Evolutionary conservation across 2,329 filamentous ascomycete genomes (phyloP).

Genomic region (Cordyceps fumosorosea): DNA sequence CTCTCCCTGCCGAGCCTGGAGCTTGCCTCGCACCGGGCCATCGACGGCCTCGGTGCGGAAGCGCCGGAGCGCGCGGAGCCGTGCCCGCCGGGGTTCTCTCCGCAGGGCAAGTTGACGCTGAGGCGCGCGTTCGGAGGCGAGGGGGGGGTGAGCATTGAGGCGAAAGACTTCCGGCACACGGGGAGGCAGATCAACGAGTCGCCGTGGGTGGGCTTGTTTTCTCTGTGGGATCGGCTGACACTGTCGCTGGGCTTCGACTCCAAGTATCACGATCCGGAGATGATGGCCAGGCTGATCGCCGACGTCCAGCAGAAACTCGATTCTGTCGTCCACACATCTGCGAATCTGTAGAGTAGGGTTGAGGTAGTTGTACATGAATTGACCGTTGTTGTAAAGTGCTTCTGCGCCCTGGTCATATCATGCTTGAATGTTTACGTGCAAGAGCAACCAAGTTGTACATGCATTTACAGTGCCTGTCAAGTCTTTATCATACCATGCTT

Average conservation of each 20-base stretch:
- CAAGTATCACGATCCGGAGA: background rate
- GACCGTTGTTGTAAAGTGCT: background rate
- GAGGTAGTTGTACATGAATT: background rate
- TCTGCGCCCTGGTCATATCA: too few species aligned
- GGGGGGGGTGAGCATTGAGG: background rate
- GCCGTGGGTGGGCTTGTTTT: background rate
- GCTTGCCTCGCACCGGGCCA: background rate
- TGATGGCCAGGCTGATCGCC: background rate
- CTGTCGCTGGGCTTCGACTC: background rate
- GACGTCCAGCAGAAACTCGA: background rate
- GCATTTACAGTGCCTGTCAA: too few species aligned
- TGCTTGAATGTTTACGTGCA: too few species aligned
- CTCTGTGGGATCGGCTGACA: background rate
- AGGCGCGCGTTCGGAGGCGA: background rate
- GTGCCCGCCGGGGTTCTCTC: background rate
- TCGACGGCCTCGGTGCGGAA: background rate
- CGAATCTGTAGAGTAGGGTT: background rate
- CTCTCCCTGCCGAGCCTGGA: background rate
- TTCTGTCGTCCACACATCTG: background rate
- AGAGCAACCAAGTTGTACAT: too few species aligned
- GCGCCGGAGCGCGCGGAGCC: background rate
- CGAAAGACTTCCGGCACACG: background rate
- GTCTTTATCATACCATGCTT: too few species aligned
- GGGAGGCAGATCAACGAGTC: slow-evolving; percentile 2
- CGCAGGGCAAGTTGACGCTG: background rate